Conservation (phyloP, 2,329 filamentous ascomycete genomes). For the Davidsoniella australis region DNA sequence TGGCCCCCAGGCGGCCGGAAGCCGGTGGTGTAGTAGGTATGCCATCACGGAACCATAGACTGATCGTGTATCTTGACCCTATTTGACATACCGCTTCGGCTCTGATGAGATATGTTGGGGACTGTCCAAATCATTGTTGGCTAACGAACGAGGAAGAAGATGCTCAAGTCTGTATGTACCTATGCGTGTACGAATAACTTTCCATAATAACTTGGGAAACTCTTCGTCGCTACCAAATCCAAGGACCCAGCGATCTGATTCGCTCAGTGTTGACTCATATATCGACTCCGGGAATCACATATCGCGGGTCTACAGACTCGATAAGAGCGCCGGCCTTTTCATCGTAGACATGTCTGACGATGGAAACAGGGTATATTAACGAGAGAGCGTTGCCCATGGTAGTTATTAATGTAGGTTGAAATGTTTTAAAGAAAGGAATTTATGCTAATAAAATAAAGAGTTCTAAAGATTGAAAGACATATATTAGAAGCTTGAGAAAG, state of each 20-base stretch:
- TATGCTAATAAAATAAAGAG: no score
- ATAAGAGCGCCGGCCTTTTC: no score
- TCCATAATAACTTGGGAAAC: constrained; percentile 9
- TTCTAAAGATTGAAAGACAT: no score
- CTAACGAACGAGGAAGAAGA: constrained; percentile 17
- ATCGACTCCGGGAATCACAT: constrained; percentile 12
- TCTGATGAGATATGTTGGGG: constrained; percentile 72
- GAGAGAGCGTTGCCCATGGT: constrained; percentile 12
- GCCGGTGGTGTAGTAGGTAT: constrained; percentile 57
- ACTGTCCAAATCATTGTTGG: constrained; percentile 45
- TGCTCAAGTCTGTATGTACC: background rate
- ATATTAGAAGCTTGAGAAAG: no score
- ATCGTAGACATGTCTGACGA: background rate
- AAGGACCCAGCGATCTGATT: constrained; percentile 11
- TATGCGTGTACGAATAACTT: constrained; percentile 5
- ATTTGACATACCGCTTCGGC: constrained; percentile 62
- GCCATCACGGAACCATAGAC: constrained; percentile 65
- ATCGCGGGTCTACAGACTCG: constrained; percentile 5
- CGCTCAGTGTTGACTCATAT: constrained; percentile 11
- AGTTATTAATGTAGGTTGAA: no score
- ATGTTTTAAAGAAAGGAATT: no score
- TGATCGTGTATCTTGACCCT: constrained; percentile 50
- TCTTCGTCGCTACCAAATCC: constrained; percentile 8
- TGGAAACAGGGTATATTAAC: constrained; percentile 4
- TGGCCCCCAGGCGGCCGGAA: constrained; percentile 48